Conservation (phyloP, 2,329 filamentous ascomycete genomes). For the Pyricularia sp. region DNA sequence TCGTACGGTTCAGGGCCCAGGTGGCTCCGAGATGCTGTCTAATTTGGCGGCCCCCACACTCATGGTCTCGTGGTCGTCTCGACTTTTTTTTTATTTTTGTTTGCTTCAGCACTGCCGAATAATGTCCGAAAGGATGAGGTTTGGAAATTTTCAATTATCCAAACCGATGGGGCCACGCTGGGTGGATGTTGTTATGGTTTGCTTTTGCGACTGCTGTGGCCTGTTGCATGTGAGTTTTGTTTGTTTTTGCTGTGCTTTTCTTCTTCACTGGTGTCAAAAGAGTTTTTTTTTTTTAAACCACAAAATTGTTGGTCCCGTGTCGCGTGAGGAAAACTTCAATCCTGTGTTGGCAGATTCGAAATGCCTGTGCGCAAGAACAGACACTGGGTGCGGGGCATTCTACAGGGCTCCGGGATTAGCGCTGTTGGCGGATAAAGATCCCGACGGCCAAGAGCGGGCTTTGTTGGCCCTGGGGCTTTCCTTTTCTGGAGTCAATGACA, state of each 20-base stretch:
- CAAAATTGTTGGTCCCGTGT: background rate
- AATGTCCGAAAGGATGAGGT: background rate
- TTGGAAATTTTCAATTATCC: background rate
- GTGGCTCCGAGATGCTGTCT: background rate
- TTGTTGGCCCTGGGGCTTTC: background rate
- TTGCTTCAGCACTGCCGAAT: background rate
- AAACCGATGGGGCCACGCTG: background rate
- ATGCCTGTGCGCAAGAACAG: background rate
- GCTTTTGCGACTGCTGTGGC: background rate
- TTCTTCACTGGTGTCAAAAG: background rate
- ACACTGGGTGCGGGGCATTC: background rate
- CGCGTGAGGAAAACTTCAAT: background rate
- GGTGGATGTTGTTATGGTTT: background rate
- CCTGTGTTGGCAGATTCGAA: background rate
- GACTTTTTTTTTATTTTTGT: background rate
- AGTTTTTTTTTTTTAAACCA: background rate
- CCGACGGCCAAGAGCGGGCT: background rate
- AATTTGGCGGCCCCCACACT: slow-evolving; percentile 3
- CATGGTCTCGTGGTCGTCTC: slow-evolving; percentile 4
- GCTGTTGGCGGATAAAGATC: background rate
- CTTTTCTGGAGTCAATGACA: background rate
- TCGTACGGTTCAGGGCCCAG: slow-evolving; percentile 2
- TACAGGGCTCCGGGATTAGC: background rate
- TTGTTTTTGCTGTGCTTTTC: background rate
- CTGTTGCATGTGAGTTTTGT: background rate